Evolutionary conservation across 2,329 filamentous ascomycete genomes (phyloP), one percentile per base, ranked within the genome.

Genomic region (Microdochium trichocladiopsis): DNA sequence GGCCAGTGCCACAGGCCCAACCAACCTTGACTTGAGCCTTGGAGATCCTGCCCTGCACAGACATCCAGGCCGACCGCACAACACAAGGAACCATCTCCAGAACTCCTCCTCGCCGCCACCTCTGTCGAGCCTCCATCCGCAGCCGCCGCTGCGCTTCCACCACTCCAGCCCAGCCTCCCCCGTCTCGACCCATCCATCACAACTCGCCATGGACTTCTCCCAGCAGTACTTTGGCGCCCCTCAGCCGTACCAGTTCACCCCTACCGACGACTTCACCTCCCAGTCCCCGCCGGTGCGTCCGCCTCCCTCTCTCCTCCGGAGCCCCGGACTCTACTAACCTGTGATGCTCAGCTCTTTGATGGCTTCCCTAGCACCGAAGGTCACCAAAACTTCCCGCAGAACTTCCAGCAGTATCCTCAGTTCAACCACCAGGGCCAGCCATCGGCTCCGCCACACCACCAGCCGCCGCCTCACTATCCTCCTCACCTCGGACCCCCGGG

Each of bases 401-500:
- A 64, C 58, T 78, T 77, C 61, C 78, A 79, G 55, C 68, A 66
- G 52, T 73, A 68, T 56, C 63, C 66, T 37, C 69, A 66, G 51
- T 79, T 77, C 64, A 70, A 71, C 57, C 57, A 67, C 28, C 66
- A 66, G 51, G 49, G 55, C 33, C 63, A 62, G 52, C 22, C n/a
- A 22, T 8, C 33, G 6, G n/a, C n/a, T n/a, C 33, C 14, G 33
- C 12, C 41, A 25, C 61, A 57, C 12, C 58, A 60, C 12, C 57
- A 54, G 4, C 61, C 62, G 41, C 41, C 41, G 49, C 50, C 33
- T 24, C 51, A 48, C 24, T 63, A 67, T 43, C 61, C 43, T 48
- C 16, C 47, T 18, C 25, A 47, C 31, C 16, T 47, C 11, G 55
- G 67, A 48, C 72, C 75, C 53, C 71, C 73, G 6, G 71, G 73